phyloP scores from a whole-genome alignment of 1,284 basidiomycete species.

The Apiotrichum veenhuisii region DNA sequence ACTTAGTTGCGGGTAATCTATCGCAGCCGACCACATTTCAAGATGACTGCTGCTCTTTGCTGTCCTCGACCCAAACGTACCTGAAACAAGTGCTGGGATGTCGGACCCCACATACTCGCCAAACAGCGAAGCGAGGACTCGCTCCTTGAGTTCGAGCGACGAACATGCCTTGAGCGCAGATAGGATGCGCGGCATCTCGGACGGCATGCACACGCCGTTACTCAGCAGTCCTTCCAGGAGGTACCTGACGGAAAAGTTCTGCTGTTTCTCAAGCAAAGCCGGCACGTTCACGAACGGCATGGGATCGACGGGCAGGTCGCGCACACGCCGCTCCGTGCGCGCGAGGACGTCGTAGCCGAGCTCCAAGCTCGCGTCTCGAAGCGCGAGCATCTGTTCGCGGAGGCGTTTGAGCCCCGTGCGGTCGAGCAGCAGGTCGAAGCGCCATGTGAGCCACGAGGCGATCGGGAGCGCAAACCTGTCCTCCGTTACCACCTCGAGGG shows the following conservation, averaged over 20 bases:
- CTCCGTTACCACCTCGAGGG: slow-evolving; percentile 10
- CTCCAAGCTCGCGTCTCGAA: slow-evolving; percentile 4
- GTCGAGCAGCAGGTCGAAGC: slow-evolving; percentile 16
- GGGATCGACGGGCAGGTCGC: neutral
- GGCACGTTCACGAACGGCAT: slow-evolving; percentile 5
- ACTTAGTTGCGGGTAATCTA: neutral
- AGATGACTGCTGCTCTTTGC: too few species aligned
- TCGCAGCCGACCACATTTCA: too few species aligned
- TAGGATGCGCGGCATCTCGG: slow-evolving; percentile 20
- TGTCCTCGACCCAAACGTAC: neutral
- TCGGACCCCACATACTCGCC: slow-evolving; percentile 21
- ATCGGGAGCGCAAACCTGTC: slow-evolving; percentile 11
- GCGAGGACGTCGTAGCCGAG: slow-evolving; percentile 11
- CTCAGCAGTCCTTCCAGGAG: slow-evolving; percentile 29
- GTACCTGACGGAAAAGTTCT: slow-evolving; percentile 10
- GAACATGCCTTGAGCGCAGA: slow-evolving; percentile 5
- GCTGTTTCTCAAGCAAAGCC: neutral
- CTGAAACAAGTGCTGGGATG: neutral
- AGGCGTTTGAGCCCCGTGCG: neutral
- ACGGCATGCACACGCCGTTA: slow-evolving; percentile 21
- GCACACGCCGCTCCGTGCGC: neutral
- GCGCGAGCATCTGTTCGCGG: slow-evolving; percentile 5
- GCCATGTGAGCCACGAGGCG: slow-evolving; percentile 20
- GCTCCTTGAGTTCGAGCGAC: slow-evolving; percentile 7
- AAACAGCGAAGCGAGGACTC: slow-evolving; percentile 25